Evolutionary conservation across 2,329 filamentous ascomycete genomes (phyloP), one percentile per base, ranked within the genome.

Genomic region (Arachnopeziza araneosa): DNA sequence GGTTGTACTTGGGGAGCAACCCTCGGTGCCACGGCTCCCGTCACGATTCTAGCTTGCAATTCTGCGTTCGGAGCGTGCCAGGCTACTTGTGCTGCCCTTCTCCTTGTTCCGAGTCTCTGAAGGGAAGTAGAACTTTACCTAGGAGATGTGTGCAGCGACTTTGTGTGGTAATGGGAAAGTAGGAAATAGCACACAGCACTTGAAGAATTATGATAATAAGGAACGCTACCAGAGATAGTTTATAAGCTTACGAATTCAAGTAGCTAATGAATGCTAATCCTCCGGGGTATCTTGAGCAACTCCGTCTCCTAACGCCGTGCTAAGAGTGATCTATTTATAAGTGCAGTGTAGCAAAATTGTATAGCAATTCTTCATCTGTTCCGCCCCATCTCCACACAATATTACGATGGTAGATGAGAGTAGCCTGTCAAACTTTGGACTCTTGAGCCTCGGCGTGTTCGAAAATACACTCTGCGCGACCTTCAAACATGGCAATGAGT

Each of bases 11-110:
- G 72, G 70, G 77, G 77, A 0, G 74, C 74, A 0, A 77, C 72
- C 0, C 3, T 71, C 0, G 75, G 71, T 2, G 69, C 71, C 0
- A 67, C 71, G 0, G 76, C 78, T 2, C 76, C 78, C 0, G 72
- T 76, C 0, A 66, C 74, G 0, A 70, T 81, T 7, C 1, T 79
- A 1, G 75, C 68, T 0, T 83, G 80, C 60, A 81, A 82, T 61
- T 1, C 67, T 1, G 74, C 76, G 0, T 81, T 71, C 59, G 80
- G 79, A 0, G 70, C 65, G 0, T 83, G 79, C 55, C 74, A 77
- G 61, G 76, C 76, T 12, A 73, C 73, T n/a, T 81, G 79, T 67
- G 74, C 74, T 5, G 70, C 70, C 1, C 62, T 71, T 3, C 44
- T 75, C 12, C 32, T 77, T 1, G 59, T 65, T 0, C 76, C 75